Conservation (phyloP, 345 rosid genomes). For the Rhodamnia argentea region DNA sequence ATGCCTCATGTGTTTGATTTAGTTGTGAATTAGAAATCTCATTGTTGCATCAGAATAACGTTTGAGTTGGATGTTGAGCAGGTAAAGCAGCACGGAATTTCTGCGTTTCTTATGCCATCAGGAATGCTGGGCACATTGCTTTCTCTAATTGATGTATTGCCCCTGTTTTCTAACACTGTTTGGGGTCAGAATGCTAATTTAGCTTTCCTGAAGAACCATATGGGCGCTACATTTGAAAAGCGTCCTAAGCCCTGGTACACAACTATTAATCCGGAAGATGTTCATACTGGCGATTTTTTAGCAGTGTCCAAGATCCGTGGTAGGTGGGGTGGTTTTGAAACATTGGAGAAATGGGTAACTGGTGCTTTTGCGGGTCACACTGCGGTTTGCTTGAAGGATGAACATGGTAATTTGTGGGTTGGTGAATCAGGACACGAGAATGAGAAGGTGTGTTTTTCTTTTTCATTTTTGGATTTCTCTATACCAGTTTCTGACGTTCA, state of each 20-base stretch:
- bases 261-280: constrained; percentile 60
- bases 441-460: constrained; percentile 50
- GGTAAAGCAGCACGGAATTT: constrained; percentile 92
- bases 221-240: constrained; percentile 87
- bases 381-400: constrained; percentile 96
- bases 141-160: constrained; percentile 78
- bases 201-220: constrained; percentile 72
- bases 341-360: constrained; percentile 97
- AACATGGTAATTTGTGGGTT: constrained; percentile 89
- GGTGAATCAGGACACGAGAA: constrained; percentile 99
- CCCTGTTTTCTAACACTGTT: constrained; percentile 74
- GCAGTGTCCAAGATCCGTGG: constrained; percentile 93
- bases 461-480: not conserved
- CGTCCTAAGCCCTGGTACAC: constrained; percentile 75
- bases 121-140: constrained; percentile 93
- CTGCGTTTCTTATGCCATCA: constrained; percentile 94
- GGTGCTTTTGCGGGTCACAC: constrained; percentile 99
- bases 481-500: not conserved
- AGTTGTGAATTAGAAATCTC: not conserved
- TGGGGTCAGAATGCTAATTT: constrained; percentile 96
- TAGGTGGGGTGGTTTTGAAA: constrained; percentile 99
- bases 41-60: not conserved
- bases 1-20: constrained; percentile 6
- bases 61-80: constrained; percentile 18
- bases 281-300: constrained; percentile 86